These are phyloP conservation scores for Elymus sibiricus DNA, from an alignment of 176 grass and related monocot genomes.

Conservation along the genomic window DNA sequence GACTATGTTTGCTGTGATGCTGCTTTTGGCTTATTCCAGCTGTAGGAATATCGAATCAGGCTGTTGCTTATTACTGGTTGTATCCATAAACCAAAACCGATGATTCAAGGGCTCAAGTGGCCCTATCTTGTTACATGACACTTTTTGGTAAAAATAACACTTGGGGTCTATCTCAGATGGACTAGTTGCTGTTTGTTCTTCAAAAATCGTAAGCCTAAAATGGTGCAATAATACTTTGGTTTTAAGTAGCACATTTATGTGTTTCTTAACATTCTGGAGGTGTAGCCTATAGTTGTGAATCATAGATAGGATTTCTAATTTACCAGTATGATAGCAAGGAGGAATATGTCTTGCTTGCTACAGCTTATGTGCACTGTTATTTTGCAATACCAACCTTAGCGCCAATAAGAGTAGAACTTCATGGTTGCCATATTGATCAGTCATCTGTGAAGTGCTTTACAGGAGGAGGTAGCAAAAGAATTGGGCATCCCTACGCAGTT, in stretches of 20 bases:
- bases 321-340: background rate
- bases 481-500: conserved; percentile 82
- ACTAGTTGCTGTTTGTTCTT: conserved; percentile 1
- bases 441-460: conserved; percentile 67
- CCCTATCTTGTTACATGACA: background rate
- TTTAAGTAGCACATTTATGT: background rate
- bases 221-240: background rate
- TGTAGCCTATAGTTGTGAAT: background rate
- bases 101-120: conserved; percentile 10
- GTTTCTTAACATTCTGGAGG: background rate
- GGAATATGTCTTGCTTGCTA: background rate
- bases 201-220: background rate
- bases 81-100: background rate
- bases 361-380: background rate
- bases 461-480: conserved; percentile 98
- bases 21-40: conserved; percentile 1
- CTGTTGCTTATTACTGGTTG: background rate
- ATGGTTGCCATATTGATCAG: conserved; percentile 33
- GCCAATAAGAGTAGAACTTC: background rate
- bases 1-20: background rate
- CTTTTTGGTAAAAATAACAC: conserved; percentile 5
- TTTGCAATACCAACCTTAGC: background rate
- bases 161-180: background rate
- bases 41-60: background rate
- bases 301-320: conserved; percentile 16